These are phyloP conservation scores for Salvia miltiorrhiza DNA, from an alignment of 257 asterid species.

Conservation along the genomic window DNA sequence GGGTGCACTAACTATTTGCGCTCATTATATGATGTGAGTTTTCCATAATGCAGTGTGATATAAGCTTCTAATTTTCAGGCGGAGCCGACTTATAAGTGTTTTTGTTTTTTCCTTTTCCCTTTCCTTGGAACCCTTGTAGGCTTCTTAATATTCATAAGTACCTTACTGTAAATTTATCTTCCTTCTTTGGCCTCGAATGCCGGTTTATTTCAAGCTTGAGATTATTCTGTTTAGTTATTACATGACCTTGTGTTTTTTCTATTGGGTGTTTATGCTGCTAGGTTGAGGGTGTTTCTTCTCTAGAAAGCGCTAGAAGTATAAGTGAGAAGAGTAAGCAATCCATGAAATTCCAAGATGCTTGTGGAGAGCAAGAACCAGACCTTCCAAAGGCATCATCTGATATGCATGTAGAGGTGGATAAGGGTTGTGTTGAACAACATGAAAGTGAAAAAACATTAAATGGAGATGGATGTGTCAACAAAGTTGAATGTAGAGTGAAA, in stretches of 20 bases:
- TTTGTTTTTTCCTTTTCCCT: not conserved
- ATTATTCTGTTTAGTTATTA: not conserved
- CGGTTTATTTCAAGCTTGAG: not conserved
- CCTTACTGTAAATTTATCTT: not conserved
- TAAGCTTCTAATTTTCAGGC: not conserved
- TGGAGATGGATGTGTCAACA: slow-evolving; percentile 28
- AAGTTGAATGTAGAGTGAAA: slow-evolving; percentile 28
- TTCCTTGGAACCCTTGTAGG: not conserved
- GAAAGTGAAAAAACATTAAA: slow-evolving; percentile 26
- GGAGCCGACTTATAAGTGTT: not conserved
- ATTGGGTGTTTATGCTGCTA: slow-evolving; percentile 28
- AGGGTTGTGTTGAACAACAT: slow-evolving; percentile 21
- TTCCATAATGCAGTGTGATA: not conserved
- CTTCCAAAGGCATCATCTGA: slow-evolving; percentile 22
- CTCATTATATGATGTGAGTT: not conserved
- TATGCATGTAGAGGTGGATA: slow-evolving; percentile 16
- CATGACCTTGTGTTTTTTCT: not conserved
- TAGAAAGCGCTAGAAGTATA: slow-evolving; percentile 36
- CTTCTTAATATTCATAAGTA: not conserved
- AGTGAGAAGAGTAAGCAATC: slow-evolving; percentile 34
- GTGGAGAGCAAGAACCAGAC: slow-evolving; percentile 23
- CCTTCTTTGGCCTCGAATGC: not conserved
- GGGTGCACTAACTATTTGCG: not conserved
- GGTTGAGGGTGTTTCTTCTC: slow-evolving; percentile 64
- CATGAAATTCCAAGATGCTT: slow-evolving; percentile 19